Evolutionary conservation across 2,329 filamentous ascomycete species (phyloP), one percentile per base, ranked within the genome.

Genomic region (Fusarium nematophilum): DNA sequence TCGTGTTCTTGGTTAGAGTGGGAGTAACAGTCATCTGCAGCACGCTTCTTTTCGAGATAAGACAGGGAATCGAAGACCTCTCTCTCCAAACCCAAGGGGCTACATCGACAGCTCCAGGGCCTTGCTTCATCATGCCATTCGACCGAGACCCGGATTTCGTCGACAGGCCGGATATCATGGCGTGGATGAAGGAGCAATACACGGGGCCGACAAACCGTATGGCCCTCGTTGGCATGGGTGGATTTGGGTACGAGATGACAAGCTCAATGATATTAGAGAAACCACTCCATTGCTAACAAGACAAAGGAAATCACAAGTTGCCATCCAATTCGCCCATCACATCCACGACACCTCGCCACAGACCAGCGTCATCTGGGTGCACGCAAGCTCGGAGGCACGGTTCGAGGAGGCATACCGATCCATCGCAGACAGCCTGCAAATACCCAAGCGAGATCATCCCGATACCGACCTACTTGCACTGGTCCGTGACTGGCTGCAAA

Each of bases 341-440:
- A 53, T 64, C 21, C 66, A 62, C 53, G 57, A 70, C 2, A 50
- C 42, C 8, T 70, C 61, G 21, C 62, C 68, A 1, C 39, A 64
- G 10, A 75, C 62, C 18, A 75, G 69, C 64, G 66, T 78, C 29
- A 76, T 78, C 53, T 79, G 73, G 76, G 61, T 78, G n/a, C 66
- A 76, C 55, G 72, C 72, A 3, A 72, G 68, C 45, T 74, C 71
- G 43, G 57, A 59, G 1, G 59, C 67, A 30, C 65, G 73, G 7
- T 74, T 76, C 39, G 69, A 77, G 55, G 65, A 75, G 49, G 67
- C 69, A 27, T 75, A 69, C 53, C 66, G 61, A 46, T 67, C 74
- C n/a, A 71, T 78, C 58, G 72, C 73, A 18, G 62, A 73, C 27
- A 45, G 33, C 2, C 60, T 70, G 9, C 70, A 70, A 49, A 62